Base-by-base conservation (phyloP, 179 eudicot species). In the Beta macrorhiza region DNA sequence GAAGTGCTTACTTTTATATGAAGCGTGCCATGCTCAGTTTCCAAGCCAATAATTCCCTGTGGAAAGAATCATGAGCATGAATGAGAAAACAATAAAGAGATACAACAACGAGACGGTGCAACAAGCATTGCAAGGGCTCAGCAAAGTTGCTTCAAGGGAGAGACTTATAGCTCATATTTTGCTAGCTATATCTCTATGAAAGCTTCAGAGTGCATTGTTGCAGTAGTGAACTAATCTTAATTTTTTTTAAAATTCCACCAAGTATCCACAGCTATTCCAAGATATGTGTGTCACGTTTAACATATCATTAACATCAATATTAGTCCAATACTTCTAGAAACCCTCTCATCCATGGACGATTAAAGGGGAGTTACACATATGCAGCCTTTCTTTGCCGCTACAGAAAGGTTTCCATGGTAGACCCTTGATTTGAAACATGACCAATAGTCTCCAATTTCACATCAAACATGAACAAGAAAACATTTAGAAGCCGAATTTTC, bases 21-120 rank as follows among this genome's bases (percentile, higher is more conserved):
- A 86, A 95, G 87, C 49, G 86, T 90, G 45, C 98, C 98, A 65
- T 90, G 86, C 75, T 90, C 86, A 25, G 98, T 95, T 75, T 90
- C 91, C 87, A 95, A 83, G 79, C 91, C 97, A 81, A 95, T 82
- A 53, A 95, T 92, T 68, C 97, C 98, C 98, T 95, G 84, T 57
- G 64, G 57, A 20, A 65, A 64, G 45, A 2, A 32, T 20, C 5
- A 71, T 62, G 17, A 69, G 75, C 62, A 20, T 12, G 45, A 72
- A n/a, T 37, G 70, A 49, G 20, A 76, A 15, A 0, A 52, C 8
- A 51, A 57, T n/a, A 81, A 12, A 29, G 32, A 32, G 47, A 63
- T 19, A 44, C 25, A 75, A 16, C 49, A 59, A 65, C 19, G 16
- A 64, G 55, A 52, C 0, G 25, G 25, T 25, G 45, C 32, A 29